Conservation (phyloP, 306 rosid species). For the Prunus davidiana region DNA sequence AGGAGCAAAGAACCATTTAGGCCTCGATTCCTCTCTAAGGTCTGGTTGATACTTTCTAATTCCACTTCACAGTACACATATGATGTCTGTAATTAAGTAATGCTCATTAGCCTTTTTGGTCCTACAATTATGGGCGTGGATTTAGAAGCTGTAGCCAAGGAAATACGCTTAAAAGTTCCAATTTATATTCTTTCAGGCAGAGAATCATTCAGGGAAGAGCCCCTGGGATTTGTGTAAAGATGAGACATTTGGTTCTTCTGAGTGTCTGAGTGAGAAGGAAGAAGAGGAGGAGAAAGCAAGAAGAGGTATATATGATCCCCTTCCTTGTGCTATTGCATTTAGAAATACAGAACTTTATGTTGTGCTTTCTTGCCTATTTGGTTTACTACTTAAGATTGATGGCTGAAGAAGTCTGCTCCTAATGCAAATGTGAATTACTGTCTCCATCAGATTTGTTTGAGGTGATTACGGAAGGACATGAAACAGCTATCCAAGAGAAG, state of each 20-base stretch:
- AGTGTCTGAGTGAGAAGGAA: constrained; percentile 22
- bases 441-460: constrained; percentile 15
- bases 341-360: constrained; percentile 1
- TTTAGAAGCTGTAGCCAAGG: not conserved
- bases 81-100: not conserved
- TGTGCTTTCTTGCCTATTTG: constrained; percentile 8
- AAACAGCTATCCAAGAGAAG: constrained; percentile 1
- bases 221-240: constrained; percentile 11
- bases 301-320: constrained; percentile 7
- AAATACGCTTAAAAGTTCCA: not conserved
- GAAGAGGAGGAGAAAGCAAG: constrained; percentile 11
- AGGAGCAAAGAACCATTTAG: constrained; percentile 43
- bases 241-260: constrained; percentile 30
- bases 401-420: not conserved
- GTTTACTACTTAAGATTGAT: not conserved
- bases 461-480: constrained; percentile 11
- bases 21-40: constrained; percentile 37
- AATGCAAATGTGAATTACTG: not conserved
- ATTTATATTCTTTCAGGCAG: constrained; percentile 34
- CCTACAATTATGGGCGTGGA: not conserved
- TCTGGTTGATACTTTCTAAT: constrained; percentile 5
- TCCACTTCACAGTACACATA: not conserved
- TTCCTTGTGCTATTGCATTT: not conserved
- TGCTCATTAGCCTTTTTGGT: not conserved
- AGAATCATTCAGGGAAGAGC: constrained; percentile 20